Base-by-base conservation (phyloP, 2,329 filamentous ascomycete species). In the Fusarium decemcellulare region DNA sequence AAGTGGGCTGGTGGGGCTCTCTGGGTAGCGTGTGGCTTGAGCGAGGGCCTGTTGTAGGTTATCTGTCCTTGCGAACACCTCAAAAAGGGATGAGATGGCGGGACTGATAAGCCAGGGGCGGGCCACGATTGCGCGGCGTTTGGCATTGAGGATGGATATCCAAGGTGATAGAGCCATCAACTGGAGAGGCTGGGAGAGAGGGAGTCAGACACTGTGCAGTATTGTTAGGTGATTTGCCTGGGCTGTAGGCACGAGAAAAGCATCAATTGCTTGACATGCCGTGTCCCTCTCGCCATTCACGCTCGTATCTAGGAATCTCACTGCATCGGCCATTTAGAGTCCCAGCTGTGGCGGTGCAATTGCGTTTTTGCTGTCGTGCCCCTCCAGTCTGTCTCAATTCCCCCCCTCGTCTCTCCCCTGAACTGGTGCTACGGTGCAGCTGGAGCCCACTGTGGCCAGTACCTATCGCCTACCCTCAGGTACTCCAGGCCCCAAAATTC, bases 401-500 rank as follows among this genome's bases (percentile, higher is more conserved):
- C 58, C 54, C 59, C 56, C 61, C 60, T 54, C 30, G 23, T 43
- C 43, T 52, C 60, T 63, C 66, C 70, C 70, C 70, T 71, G 65
- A 71, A 68, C 50, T 34, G 29, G 44, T 34, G 30, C 50, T 61
- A 23, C 23, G 23, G 23, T 23, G 23, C 23, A 23, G 23, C 23
- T 23, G 14, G 36, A 37, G 27, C 29, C 52, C 52, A 40, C 52
- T 57, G 59, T 32, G 44, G 23, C 16, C 54, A 29, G 44, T 34
- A 30, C 27, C 54, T 51, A 43, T 42, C 37, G 37, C 52, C 46
- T 60, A 23, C 23, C 23, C 23, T 23, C 23, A 71, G 59, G 57
- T 53, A 69, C 67, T 63, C 68, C 59, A 65, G 71, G 67, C 71
- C 63, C 71, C 69, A 74, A 69, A 72, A 56, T 70, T 65, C 27